Evolutionary conservation across 2,329 filamentous ascomycete species (phyloP), one percentile per base, ranked within the genome.

Genomic region (Penicillium expansum): DNA sequence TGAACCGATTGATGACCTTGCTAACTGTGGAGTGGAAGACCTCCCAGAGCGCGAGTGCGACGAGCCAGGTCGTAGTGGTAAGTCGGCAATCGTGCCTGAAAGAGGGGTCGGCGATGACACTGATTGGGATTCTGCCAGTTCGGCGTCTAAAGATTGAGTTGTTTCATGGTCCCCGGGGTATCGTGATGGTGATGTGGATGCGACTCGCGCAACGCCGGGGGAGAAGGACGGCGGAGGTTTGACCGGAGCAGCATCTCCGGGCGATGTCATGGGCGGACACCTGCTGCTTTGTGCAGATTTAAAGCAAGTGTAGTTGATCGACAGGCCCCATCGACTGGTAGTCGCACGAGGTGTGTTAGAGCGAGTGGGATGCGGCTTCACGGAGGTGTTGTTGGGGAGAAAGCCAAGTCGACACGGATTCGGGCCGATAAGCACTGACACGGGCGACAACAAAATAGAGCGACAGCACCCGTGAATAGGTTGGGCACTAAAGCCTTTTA

Each of bases 221-320:
- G 89, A 86, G 74, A 89, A 82, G 68, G 87, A 83, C 74, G 87
- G 85, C 75, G 88, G 83, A 72, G 87, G 85, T 75, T 87, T 83
- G 77, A 84, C 80, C 67, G 84, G 81, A 69, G 82, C 78, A 78
- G 80, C 85, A 85, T 88, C 79, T 73, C 83, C 79, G 71, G 83
- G 78, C 75, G 85, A 82, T 83, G 86, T 86, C 87, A 90, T 90
- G 79, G 81, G 84, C 73, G 79, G 81, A 84, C 74, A 72, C 67
- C 71, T 67, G 63, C 59, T 71, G 62, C 61, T 58, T 65, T 66
- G 44, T 59, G 67, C 62, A 56, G 61, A 56, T 49, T 58, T 63
- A 58, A 43, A 58, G 41, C 60, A 59, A 60, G 49, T 52, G 32
- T 44, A 49, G 43, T 52, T 49, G 56, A 62, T 65, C 59, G 63